These are phyloP conservation scores for Pleodorina starrii DNA, from an alignment of 139 green algal species.

Conservation along the genomic window DNA sequence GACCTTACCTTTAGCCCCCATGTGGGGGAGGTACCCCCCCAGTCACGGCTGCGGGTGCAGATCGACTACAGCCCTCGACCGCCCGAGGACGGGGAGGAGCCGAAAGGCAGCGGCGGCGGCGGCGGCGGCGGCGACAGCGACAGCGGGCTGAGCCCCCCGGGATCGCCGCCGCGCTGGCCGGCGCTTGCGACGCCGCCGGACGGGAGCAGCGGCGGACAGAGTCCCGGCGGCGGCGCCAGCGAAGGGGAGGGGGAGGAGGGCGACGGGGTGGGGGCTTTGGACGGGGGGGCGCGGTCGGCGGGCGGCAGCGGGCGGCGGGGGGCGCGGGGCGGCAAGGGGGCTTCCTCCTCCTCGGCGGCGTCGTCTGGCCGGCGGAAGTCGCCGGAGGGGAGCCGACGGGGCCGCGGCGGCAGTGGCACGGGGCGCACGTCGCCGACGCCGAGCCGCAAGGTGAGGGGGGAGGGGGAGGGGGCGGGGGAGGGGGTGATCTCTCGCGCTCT, in stretches of 20 bases:
- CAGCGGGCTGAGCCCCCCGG: not conserved
- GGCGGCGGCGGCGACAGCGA: not conserved
- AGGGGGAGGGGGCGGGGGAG: too few relatives aligned
- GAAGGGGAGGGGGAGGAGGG: not conserved
- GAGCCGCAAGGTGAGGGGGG: not conserved
- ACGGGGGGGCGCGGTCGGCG: not conserved
- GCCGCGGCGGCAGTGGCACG: not conserved
- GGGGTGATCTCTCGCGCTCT: too few relatives aligned
- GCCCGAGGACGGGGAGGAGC: conserved; percentile 36
- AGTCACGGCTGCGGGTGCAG: conserved; percentile 52
- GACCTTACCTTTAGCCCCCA: conserved; percentile 68
- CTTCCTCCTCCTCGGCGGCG: not conserved
- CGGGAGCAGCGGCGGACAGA: not conserved
- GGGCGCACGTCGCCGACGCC: not conserved
- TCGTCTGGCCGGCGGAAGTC: not conserved
- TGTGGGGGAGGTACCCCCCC: conserved; percentile 55
- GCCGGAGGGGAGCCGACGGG: not conserved
- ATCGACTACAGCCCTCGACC: conserved; percentile 61
- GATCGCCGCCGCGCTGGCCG: conserved; percentile 12
- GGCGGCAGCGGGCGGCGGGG: not conserved
- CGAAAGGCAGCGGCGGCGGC: not conserved
- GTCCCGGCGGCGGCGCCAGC: not conserved
- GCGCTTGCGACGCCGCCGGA: not conserved
- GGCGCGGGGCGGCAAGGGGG: not conserved
- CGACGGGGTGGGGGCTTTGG: not conserved